These are phyloP conservation scores for Phyllosticta citrichinensis DNA, from an alignment of 2,329 filamentous ascomycete species.

Conservation along the genomic window DNA sequence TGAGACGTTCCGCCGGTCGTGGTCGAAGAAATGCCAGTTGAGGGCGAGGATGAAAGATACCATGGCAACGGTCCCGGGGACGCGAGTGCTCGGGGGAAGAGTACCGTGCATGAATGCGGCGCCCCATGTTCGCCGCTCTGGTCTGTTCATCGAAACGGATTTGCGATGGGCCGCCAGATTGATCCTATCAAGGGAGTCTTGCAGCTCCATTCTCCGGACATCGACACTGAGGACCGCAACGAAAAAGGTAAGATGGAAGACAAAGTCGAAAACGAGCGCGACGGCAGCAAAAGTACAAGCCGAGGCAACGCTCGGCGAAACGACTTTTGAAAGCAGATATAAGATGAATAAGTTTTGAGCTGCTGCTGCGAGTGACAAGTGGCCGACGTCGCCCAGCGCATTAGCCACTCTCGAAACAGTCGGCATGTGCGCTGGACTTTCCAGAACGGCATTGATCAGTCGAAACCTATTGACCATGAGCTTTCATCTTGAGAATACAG, in stretches of 20 bases:
- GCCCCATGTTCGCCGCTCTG: constrained; percentile 45
- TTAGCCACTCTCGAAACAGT: constrained; percentile 61
- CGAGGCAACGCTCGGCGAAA: constrained; percentile 59
- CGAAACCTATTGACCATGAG: constrained; percentile 41
- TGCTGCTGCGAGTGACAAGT: constrained; percentile 57
- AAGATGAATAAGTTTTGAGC: constrained; percentile 60
- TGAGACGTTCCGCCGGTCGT: constrained; percentile 33
- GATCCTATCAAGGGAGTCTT: constrained; percentile 52
- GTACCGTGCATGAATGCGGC: constrained; percentile 55
- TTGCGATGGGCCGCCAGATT: constrained; percentile 16
- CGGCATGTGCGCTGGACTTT: constrained; percentile 57
- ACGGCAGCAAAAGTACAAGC: constrained; percentile 70
- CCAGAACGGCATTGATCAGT: constrained; percentile 66
- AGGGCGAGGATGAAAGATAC: constrained; percentile 62
- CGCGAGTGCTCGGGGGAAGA: constrained; percentile 58
- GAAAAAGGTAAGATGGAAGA: constrained; percentile 73
- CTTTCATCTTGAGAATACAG: not conserved
- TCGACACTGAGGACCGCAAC: constrained; percentile 70
- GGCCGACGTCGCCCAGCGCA: constrained; percentile 63
- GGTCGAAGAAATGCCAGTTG: constrained; percentile 69
- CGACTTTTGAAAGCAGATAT: constrained; percentile 53
- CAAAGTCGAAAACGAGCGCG: constrained; percentile 65
- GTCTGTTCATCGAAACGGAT: constrained; percentile 31
- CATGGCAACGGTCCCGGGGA: constrained; percentile 65
- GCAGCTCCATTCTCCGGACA: constrained; percentile 64